Evolutionary conservation across 148 eudicot genomes (phyloP), one percentile per base, ranked within the genome.

Genomic region (Hydrangea macrophylla): DNA sequence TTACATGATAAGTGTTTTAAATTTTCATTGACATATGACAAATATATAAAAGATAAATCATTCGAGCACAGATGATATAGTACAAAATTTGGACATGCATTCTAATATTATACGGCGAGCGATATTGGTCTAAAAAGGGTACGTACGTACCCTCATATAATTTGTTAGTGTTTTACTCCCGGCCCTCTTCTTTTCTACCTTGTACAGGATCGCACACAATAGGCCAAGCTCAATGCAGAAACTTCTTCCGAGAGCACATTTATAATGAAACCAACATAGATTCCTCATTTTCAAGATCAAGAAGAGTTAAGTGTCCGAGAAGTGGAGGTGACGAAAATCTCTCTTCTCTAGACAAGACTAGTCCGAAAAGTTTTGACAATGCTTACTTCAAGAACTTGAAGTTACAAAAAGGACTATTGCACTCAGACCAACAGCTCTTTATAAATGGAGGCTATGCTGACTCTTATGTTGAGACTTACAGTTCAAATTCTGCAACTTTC

Each of bases 361-460:
- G 76, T 36, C 79, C 67, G 12, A 78, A 63, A 1, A 7, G 30
- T 10, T 85, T 83, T 27, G 90, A 92, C 75, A 80, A 70, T 30
- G 72, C 72, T 51, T 92, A 89, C 31, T 92, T 73, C 84, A 81
- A 74, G 50, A 82, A 87, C 24, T 59, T 92, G 23, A 17, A 79
- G 12, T 72, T 58, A 50, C 68, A 81, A 37, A 79, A 78, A 67
- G 97, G 97, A 0, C 75, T 92, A 10, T 67, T 92, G 22, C 97
- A 92, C 59, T 85, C 97, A 0, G 97, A 92, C 48, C 97, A 92
- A 32, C 81, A 89, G 50, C 90, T 92, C 56, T 89, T 57, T 31
- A n/a, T n/a, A n/a, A 83, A 74, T n/a, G 88, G 88, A 9, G 88
- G 87, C 33, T 73, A 83, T 0, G 83, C 92, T 0, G 82, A 85